Base-by-base conservation (phyloP, 2,329 filamentous ascomycete species). In the Fusarium ramigenum region DNA sequence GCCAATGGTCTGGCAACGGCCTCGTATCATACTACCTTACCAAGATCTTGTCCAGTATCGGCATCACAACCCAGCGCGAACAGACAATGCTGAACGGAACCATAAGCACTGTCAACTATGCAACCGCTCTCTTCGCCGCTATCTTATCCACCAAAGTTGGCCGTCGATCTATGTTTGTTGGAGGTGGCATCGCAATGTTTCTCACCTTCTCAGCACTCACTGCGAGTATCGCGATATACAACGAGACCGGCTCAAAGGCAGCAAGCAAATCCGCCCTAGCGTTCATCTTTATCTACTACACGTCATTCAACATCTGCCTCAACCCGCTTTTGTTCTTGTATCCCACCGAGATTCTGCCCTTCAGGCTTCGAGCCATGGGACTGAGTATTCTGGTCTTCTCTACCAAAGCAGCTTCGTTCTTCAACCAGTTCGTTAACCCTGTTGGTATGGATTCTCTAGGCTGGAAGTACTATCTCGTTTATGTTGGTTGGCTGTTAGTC, bases 1-100 rank as follows among this genome's bases (percentile, higher is more conserved):
- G 52, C 77, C 82, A 83, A 56, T 82, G 79, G 71, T 77, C 75
- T 4, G 81, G 81, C 1, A 82, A 81, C 25, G 80, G 79, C 0
- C 63, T 81, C 0, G 73, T 80, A 18, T 79, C 73, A 2, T 81
- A 80, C 23, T 75, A 69, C 25, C 43, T 75, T 1, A 69, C 66
- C 18, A 71, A 75, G 42, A 71, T 75, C 72, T 54, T 85, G 78
- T 58, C 63, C 2, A 73, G 61, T 10, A 69, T 75, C 4, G 72
- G 73, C 1, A 75, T 74, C 25, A 19, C 39, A 7, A 67, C 61
- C 6, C 71, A 70, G n/a, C 46, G 37, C 10, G 69, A 74, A 14
- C 56, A 70, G 42, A 67, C 66, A 2, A 65, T 72, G 62, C 47
- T 74, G 0, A 74, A 63, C 5, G 54, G 65, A 14, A 70, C 66